These are phyloP conservation scores for Fusarium brevicatenulatum DNA, from an alignment of 2,329 filamentous ascomycete species.

Conservation along the genomic window DNA sequence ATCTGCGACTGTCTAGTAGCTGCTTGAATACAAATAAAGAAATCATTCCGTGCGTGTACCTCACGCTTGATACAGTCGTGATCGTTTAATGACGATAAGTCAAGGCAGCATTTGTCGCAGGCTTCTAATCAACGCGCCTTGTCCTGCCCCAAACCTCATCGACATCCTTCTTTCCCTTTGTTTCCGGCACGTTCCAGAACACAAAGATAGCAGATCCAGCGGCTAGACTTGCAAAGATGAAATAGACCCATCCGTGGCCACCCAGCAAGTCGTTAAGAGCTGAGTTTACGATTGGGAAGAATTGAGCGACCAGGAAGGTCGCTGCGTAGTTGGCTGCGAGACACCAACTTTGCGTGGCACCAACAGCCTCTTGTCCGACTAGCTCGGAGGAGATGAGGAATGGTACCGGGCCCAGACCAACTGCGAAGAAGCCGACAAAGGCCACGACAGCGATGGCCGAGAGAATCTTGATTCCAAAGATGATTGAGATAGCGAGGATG, in stretches of 20 bases:
- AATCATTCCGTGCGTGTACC: neutral
- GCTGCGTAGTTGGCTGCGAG: slow-evolving; percentile 88
- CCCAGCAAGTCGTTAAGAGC: slow-evolving; percentile 71
- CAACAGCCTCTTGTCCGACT: slow-evolving; percentile 89
- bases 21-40: slow-evolving; percentile 4
- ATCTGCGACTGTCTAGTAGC: neutral
- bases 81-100: neutral
- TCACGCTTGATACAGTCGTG: neutral
- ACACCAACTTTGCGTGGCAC: slow-evolving; percentile 89
- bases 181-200: slow-evolving; percentile 81
- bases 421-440: slow-evolving; percentile 90
- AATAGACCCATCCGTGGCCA: slow-evolving; percentile 85
- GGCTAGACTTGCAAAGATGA: slow-evolving; percentile 85
- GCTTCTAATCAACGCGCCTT: slow-evolving; percentile 60
- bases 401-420: slow-evolving; percentile 91
- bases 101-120: neutral
- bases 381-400: slow-evolving; percentile 95
- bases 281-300: slow-evolving; percentile 89
- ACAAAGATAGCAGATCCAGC: slow-evolving; percentile 77
- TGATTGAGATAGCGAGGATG: slow-evolving; percentile 82
- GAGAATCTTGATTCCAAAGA: slow-evolving; percentile 75
- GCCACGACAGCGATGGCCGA: slow-evolving; percentile 83
- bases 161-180: slow-evolving; percentile 81
- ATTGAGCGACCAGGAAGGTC: slow-evolving; percentile 92
- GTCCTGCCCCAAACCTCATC: slow-evolving; percentile 92